These are phyloP conservation scores for Podila clonocystis DNA, from an alignment of 192 early-diverging fungal species.

Conservation along the genomic window DNA sequence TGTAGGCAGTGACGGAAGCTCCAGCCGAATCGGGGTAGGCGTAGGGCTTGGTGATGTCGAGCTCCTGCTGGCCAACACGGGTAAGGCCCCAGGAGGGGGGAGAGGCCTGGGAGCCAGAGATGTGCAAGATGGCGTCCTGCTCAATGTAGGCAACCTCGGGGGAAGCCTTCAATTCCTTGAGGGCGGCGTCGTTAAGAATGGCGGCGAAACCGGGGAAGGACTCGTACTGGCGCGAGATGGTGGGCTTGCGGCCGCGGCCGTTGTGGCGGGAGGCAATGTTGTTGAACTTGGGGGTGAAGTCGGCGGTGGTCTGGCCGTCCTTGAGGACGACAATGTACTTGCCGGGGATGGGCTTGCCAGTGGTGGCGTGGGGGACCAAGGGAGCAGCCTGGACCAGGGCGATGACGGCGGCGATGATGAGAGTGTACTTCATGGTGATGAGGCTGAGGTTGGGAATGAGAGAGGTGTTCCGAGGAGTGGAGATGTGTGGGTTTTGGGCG, in stretches of 20 bases:
- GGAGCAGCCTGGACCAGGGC: constrained; percentile 6
- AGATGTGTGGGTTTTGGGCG: too few species aligned
- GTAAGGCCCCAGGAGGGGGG: constrained; percentile 65
- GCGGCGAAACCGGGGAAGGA: constrained; percentile 13
- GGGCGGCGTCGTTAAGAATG: constrained; percentile 11
- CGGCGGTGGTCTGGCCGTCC: neutral
- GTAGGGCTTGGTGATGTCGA: constrained; percentile 49
- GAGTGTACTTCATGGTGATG: constrained; percentile 3
- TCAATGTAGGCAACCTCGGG: constrained; percentile 35
- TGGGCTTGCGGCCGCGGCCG: neutral
- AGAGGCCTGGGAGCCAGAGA: constrained; percentile 7
- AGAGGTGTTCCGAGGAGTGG: too few species aligned
- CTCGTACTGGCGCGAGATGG: neutral
- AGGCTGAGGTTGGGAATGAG: neutral
- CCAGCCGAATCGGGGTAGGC: constrained; percentile 38
- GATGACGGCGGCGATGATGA: constrained; percentile 4
- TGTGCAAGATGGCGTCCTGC: constrained; percentile 30
- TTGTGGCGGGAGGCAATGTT: neutral
- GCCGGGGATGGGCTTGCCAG: constrained; percentile 6
- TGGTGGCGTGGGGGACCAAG: neutral
- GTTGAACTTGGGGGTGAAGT: constrained; percentile 2
- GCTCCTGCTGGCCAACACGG: constrained; percentile 51
- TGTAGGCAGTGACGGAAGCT: constrained; percentile 51
- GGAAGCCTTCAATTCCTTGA: constrained; percentile 23
- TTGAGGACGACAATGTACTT: constrained; percentile 2